Base-by-base conservation (phyloP, 2,329 filamentous ascomycete genomes). In the Diaporthe sp. region DNA sequence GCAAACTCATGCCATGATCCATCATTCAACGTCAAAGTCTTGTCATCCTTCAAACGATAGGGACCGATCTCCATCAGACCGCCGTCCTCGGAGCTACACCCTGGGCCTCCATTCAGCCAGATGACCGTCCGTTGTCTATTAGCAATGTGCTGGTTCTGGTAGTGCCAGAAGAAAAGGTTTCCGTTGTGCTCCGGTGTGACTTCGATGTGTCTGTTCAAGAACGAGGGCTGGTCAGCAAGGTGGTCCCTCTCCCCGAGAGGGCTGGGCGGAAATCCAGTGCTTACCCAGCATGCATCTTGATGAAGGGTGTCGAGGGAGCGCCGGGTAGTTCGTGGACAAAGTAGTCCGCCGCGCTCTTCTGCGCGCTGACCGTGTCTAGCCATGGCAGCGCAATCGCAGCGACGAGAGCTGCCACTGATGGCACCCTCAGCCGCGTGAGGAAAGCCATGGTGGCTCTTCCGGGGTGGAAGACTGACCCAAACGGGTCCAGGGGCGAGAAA, bases 1-100 rank as follows among this genome's bases (percentile, higher is more conserved):
- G 97, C 95, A 81, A 98, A 99, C 86, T 99, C 96, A 84, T 98
- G 94, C 97, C 97, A 99, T 1, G 95, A 96, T n/a, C 97, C 97
- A 73, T 97, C 93, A 83, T 98, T 98, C 83, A 95, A 92, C 75
- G 88, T 88, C 74, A 99, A 86, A 5, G 81, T 93, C 88, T 85
- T 89, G 85, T 94, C 90, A 78, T 96, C 90, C 81, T 94, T 93
- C 74, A 99, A 86, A 78, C 97, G 89, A 84, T 98, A 99, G 2
- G 97, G 97, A 0, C 97, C 97, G 78, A 99, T 91, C 84, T 99
- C 97, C 90, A 98, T 98, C 88, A 98, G 85, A 3, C 95, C 95
- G 79, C 96, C 97, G 83, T 99, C 97, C 89, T 98, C 96, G 39
- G 96, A 98, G 84, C 95, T 98, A 85, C 97, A 99, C 39, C 97